Evolutionary conservation across 1,139 yeast genomes (phyloP), one percentile per base, ranked within the genome.

Genomic region (Pichia sp.): DNA sequence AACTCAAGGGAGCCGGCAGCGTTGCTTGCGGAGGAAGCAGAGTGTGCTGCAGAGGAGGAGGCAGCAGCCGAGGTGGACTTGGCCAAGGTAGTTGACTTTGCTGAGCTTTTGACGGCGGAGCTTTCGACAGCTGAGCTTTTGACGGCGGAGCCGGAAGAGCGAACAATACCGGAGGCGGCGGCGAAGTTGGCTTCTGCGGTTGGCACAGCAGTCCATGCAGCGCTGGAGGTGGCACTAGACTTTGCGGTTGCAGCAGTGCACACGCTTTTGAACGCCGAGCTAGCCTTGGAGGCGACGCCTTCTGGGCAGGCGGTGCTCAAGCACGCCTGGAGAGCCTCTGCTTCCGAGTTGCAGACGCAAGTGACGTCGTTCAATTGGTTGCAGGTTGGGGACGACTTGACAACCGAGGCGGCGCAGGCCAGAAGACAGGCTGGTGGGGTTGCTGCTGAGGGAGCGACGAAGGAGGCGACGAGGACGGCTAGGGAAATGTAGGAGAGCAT

Each of bases 391-490:
- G 80, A 75, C n/a, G 69, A 64, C 68, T 78, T 80, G 63, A 81
- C 76, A 54, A 86, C 90, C 66, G 82, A 78, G 54, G 87, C 78
- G 57, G 87, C 93, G 80, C 96, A 90, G 49, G 96, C 95, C 70
- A 90, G 77, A 63, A 90, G 75, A 76, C 96, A 90, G 46, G 96
- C 96, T 60, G 95, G 95, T 53, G 96, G 93, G 56, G 93, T 76
- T 57, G 95, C 95, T 51, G 79, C 71, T 47, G 76, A 81, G 50
- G 75, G 74, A 54, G 81, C 72, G 56, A 81, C 68, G 54, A 81
- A 72, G 54, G 82, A 51, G 26, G 60, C 42, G 16, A 54, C 26
- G 5, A 50, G n/a, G 13, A 56, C 46, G 15, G 57, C 56, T 15
- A 56, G 7, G 5, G 61, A 56, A 41, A 56, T 47, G 50, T 54